Base-by-base conservation (phyloP, 2,329 filamentous ascomycete genomes). In the Dactylella cylindrospora region DNA sequence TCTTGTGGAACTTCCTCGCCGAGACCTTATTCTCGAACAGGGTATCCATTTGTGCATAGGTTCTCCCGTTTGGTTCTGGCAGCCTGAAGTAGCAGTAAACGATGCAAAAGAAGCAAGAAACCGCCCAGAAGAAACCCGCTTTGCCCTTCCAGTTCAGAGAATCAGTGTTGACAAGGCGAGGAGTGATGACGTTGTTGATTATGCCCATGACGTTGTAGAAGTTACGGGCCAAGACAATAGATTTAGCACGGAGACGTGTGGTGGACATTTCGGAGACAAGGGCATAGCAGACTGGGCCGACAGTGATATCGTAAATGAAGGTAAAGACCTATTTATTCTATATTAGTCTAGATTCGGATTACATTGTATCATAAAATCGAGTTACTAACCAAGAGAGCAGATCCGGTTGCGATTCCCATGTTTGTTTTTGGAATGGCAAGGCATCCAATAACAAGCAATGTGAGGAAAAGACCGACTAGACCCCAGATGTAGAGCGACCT, bases 1-100 rank as follows among this genome's bases (percentile, higher is more conserved):
- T 73, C 8, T 70, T 69, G 49, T 68, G 62, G 64, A 75, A 76
- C 53, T 75, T 72, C 35, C 74, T 70, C 26, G 74, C 74, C 0
- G 72, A 7, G 76, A 69, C 7, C 69, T 66, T 70, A 38, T 70
- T 68, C 51, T 72, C 70, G 65, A 77, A 77, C 38, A 77, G 77
- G 44, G 94, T 69, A 71, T 95, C 89, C 53, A 95, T 75, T 73
- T 95, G 90, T 8, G 88, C 89, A 70, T 91, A 95, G 0, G 86
- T 86, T 35, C 89, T 82, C 7, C 86, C 90, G 2, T 76, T 76
- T 12, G 80, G 76, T 71, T 95, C 89, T 0, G 90, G 90, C 0
- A 91, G 76, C 13, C 86, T 80, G 77, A 90, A 90, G 71, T 83
- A 91, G 0, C 85, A 85, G 74, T 91, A 95, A 13, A 93, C 74